Conservation (phyloP, 1,284 basidiomycete species). For the Butyriboletus appendiculatus region DNA sequence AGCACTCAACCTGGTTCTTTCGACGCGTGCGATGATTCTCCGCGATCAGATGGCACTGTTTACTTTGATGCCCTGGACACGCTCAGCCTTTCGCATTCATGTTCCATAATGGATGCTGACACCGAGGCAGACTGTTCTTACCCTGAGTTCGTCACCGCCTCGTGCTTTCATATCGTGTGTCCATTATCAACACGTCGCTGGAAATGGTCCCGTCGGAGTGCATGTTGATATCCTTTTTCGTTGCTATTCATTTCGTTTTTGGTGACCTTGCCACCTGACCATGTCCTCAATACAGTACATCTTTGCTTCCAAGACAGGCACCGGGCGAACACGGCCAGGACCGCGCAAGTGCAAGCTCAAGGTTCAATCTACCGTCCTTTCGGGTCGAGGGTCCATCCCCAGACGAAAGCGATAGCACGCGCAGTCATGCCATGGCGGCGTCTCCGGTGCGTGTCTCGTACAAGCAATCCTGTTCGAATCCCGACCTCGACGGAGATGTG, state of each 20-base stretch:
- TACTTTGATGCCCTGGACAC: conserved; percentile 29
- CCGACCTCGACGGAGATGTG: neutral
- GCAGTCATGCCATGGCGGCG: neutral
- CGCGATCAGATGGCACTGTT: conserved; percentile 18
- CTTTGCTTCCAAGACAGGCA: conserved; percentile 11
- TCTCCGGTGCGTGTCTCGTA: conserved; percentile 1
- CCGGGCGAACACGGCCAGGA: neutral
- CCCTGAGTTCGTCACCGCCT: neutral
- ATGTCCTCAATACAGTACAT: conserved; percentile 8
- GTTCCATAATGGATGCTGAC: conserved; percentile 3
- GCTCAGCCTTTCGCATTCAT: conserved; percentile 3
- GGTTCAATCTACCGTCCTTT: conserved; percentile 22
- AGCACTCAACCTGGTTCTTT: neutral
- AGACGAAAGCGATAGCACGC: neutral
- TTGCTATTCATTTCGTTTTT: conserved; percentile 6
- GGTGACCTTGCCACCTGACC: conserved; percentile 12
- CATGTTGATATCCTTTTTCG: conserved; percentile 20
- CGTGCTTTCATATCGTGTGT: conserved; percentile 7
- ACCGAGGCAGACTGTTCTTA: conserved; percentile 9
- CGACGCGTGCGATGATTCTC: conserved; percentile 1
- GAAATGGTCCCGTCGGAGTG: conserved; percentile 11
- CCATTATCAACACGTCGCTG: conserved; percentile 11
- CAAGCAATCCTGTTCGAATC: neutral
- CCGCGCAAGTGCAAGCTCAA: conserved; percentile 10
- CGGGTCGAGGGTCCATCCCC: conserved; percentile 21